Conservation (phyloP, 2,329 filamentous ascomycete species). For the Calonectria pteridis region DNA sequence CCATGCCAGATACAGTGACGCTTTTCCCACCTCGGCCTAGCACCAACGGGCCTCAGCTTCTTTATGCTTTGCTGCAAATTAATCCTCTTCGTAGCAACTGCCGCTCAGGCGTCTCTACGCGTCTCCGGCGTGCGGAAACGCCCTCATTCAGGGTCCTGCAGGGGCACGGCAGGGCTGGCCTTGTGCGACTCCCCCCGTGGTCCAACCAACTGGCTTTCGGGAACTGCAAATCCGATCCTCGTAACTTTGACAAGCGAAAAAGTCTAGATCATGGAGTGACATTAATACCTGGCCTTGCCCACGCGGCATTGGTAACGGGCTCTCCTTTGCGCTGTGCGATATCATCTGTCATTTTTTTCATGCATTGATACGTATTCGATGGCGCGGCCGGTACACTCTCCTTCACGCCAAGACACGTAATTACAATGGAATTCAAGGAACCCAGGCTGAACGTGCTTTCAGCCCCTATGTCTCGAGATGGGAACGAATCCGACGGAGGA, state of each 20-base stretch:
- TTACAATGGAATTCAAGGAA: background rate
- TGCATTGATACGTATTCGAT: background rate
- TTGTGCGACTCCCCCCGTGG: background rate
- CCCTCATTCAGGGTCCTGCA: background rate
- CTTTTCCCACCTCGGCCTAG: background rate
- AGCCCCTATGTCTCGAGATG: background rate
- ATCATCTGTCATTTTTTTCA: background rate
- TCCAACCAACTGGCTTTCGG: background rate
- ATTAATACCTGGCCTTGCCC: conserved; percentile 3
- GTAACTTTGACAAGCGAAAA: background rate
- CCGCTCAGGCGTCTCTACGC: background rate
- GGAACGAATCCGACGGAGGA: background rate
- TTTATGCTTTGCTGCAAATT: background rate
- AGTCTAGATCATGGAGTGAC: background rate
- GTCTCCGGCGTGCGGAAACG: background rate
- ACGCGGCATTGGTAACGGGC: background rate
- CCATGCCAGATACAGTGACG: background rate
- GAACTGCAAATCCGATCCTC: background rate
- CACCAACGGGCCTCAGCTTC: background rate
- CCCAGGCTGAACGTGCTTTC: background rate
- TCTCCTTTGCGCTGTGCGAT: background rate
- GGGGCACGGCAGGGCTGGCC: background rate
- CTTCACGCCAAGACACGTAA: background rate
- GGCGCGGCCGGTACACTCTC: background rate
- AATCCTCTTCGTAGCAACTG: background rate